These are phyloP conservation scores for Baudoinia panamericana DNA, from an alignment of 495 filamentous ascomycete genomes.

Conservation along the genomic window DNA sequence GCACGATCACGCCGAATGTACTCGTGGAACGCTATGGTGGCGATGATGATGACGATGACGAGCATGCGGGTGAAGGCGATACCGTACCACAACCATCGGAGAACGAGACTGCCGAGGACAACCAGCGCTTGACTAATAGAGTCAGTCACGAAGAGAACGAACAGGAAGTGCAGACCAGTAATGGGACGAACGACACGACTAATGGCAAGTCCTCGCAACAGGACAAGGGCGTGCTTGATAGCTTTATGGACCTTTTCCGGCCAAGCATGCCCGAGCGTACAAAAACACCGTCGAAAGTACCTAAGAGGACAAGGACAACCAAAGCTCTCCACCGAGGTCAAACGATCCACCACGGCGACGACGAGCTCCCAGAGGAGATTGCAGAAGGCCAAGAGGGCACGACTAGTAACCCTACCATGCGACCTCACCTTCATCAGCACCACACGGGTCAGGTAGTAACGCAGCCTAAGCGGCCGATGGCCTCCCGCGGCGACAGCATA, in stretches of 20 bases:
- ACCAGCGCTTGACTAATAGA: slow-evolving; percentile 1
- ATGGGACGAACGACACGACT: background rate
- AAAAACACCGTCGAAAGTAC: slow-evolving; percentile 3
- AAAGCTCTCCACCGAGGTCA: slow-evolving; percentile 28
- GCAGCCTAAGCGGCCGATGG: slow-evolving; percentile 23
- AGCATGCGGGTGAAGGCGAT: slow-evolving; percentile 9
- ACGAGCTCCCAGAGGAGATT: slow-evolving; percentile 12
- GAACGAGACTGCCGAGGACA: slow-evolving; percentile 14
- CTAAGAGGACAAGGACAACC: slow-evolving; percentile 26
- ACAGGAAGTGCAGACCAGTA: background rate
- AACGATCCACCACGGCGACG: slow-evolving; percentile 17
- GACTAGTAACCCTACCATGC: slow-evolving; percentile 16
- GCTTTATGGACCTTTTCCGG: slow-evolving; percentile 29
- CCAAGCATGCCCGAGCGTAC: slow-evolving; percentile 1
- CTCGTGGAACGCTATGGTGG: slow-evolving; percentile 21
- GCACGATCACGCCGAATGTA: slow-evolving; percentile 34
- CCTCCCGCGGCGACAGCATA: slow-evolving; percentile 35
- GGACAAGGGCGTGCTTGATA: slow-evolving; percentile 21
- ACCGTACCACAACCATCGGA: slow-evolving; percentile 48
- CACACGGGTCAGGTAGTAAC: slow-evolving; percentile 9
- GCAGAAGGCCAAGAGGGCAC: slow-evolving; percentile 5
- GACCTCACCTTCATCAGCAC: slow-evolving; percentile 9
- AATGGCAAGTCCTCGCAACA: background rate
- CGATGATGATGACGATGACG: slow-evolving; percentile 21
- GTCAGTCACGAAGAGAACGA: slow-evolving; percentile 3